Conservation (phyloP, 768 basidiomycete species). For the Asterophora lycoperdoides region DNA sequence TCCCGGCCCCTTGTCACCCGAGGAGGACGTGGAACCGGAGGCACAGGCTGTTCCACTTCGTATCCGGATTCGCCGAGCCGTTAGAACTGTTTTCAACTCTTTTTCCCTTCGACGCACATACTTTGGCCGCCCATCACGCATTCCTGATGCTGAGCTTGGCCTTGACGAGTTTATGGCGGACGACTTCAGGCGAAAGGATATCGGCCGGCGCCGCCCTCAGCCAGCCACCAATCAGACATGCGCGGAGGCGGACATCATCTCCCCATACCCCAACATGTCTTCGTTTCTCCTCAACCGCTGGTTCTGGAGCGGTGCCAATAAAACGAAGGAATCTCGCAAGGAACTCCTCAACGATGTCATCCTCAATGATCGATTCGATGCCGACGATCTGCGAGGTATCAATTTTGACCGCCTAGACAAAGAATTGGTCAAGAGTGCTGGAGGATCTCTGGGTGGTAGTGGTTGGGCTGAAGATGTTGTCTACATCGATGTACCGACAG, state of each 20-base stretch:
- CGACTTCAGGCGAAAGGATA: background rate
- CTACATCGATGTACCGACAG: background rate
- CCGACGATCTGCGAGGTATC: background rate
- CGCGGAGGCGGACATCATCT: background rate
- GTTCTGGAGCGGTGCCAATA: too few species aligned
- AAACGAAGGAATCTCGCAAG: background rate
- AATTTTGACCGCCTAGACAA: background rate
- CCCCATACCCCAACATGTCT: too few species aligned
- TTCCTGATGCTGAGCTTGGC: background rate
- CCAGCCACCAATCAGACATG: background rate
- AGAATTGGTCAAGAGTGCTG: too few species aligned
- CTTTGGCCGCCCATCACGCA: background rate
- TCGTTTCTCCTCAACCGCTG: too few species aligned
- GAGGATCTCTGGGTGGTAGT: background rate
- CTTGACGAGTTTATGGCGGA: background rate
- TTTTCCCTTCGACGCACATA: background rate
- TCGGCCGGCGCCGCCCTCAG: background rate
- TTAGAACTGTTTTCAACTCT: background rate
- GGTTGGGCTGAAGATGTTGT: background rate
- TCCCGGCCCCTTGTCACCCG: background rate
- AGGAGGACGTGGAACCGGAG: background rate
- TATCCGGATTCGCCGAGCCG: background rate
- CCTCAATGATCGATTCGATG: background rate
- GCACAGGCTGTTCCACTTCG: background rate
- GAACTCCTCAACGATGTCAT: background rate